Evolutionary conservation across 2,329 filamentous ascomycete genomes (phyloP), one percentile per base, ranked within the genome.

Genomic region (Penicillium sp.): DNA sequence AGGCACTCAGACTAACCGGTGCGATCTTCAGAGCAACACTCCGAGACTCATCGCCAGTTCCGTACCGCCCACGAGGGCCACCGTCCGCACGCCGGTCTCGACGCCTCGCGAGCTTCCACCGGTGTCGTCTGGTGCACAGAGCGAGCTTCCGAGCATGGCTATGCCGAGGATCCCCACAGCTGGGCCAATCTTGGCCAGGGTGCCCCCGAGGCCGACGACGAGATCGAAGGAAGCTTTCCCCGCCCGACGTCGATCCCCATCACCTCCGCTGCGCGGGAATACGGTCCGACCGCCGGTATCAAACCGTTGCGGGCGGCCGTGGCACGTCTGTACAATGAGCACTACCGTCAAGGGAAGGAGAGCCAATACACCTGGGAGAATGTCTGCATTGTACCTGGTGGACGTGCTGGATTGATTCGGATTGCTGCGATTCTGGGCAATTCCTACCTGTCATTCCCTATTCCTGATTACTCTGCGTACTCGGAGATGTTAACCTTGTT

Each of bases 291-390:
- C 4, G 89, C 91, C 31, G 91, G 91, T 62, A 97, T 96, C 76
- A 91, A 89, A 74, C 84, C 88, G 22, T 76, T 97, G 55, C 80
- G 91, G 58, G 86, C 89, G 63, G 91, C 91, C 14, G 89, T 97
- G 36, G 91, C 91, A 47, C 82, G 84, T 49, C 79, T 97, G 52
- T 97, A 97, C 79, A 97, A 97, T 64, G 86, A 85, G 68, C 87
- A 91, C 69, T 91, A 96, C 63, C 84, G 91, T 55, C 74, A 91
- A 72, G 89, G 86, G 63, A 94, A 93, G 74, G 78, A 82, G 9
- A 91, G 86, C 69, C 78, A 94, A 72, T 97, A 97, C 69, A 94
- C 87, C 5, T 96, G 88, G 86, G 91, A 97, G 76, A 97, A 97
- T 68, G 91, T 96, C 14, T 90, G 87, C 67, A 95, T 97, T 66